phyloP scores from a whole-genome alignment of 225 moss, liverwort and hornwort species.

The Ulota crispa region DNA sequence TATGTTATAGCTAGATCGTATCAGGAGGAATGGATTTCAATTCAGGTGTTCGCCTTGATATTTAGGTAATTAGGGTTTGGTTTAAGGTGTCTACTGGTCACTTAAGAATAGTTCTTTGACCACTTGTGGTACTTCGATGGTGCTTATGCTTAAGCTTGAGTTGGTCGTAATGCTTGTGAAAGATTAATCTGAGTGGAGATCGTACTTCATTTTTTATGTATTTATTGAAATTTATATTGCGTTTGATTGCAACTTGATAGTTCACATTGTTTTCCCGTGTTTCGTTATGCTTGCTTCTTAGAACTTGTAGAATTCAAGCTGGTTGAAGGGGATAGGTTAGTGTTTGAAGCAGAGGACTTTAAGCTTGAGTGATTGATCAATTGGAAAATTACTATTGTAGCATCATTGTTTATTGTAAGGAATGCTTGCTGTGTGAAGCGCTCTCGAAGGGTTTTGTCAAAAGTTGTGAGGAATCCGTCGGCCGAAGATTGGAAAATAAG shows the following conservation, averaged over 20 bases:
- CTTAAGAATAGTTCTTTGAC: background rate
- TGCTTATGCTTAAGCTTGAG: background rate
- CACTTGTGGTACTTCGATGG: background rate
- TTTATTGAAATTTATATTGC: background rate
- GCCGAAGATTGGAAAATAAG: background rate
- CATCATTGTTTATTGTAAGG: constrained; percentile 2
- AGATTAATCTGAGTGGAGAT: background rate
- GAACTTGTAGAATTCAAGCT: background rate
- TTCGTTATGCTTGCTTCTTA: background rate
- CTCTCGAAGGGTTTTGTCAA: background rate
- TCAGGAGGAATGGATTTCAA: background rate
- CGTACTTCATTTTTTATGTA: background rate
- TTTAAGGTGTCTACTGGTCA: background rate
- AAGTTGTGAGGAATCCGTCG: background rate
- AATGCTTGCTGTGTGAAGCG: background rate
- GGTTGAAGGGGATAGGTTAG: background rate
- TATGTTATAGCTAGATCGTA: background rate
- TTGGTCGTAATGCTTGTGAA: background rate
- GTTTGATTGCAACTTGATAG: background rate
- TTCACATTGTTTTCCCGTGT: constrained; percentile 15
- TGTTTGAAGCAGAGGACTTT: constrained; percentile 12
- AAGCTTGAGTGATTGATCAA: background rate
- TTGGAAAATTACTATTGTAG: background rate
- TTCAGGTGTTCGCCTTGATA: background rate
- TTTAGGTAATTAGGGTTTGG: constrained; percentile 36